Base-by-base conservation (phyloP, 345 rosid genomes). In the Lepidium aucheri region DNA sequence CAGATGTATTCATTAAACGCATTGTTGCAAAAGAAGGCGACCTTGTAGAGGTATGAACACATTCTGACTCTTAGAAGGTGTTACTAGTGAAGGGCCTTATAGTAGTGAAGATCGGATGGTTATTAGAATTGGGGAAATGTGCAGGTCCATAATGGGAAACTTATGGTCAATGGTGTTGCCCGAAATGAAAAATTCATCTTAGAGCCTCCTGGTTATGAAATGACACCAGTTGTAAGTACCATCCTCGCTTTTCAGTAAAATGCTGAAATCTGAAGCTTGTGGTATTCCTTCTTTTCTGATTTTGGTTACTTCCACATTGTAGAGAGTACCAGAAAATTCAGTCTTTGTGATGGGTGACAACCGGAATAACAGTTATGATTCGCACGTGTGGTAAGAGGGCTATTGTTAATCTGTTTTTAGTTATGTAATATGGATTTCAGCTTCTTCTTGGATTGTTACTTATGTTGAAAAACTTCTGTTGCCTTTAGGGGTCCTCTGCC, bases 321-420 rank as follows among this genome's bases (percentile, higher is more conserved):
- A 91, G 97, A 81, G 73, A 7, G 86, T 91, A 66, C 95, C 93
- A 0, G 91, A 85, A 69, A 82, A 86, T 64, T 85, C 83, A 4
- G 97, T 88, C 39, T 91, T 91, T 55, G 99, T 94, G 74, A 91
- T 94, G 97, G 99, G 99, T 33, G 99, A 94, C 53, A 91, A 94
- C 73, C 88, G 99, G 20, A 94, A 94, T 77, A 91, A 91, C 68
- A 88, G 95, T 69, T 94, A 94, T 15, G 99, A 94, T 72, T 94
- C 99, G 1, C 99, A 94, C 1, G 88, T 88, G 12, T 94, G 99
- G 99, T 94, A 78, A 85, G 85, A 75, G 39, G 62, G 56, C 33
- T 26, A 12, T 60, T 13, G 3, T 35, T 63, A 2, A 12, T 43
- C 18, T 33, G 53, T 9, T 60, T 43, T 8, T 34, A 34, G 54